These are phyloP conservation scores for Erodium moschatum DNA, from an alignment of 441 rosid genomes.

Conservation along the genomic window DNA sequence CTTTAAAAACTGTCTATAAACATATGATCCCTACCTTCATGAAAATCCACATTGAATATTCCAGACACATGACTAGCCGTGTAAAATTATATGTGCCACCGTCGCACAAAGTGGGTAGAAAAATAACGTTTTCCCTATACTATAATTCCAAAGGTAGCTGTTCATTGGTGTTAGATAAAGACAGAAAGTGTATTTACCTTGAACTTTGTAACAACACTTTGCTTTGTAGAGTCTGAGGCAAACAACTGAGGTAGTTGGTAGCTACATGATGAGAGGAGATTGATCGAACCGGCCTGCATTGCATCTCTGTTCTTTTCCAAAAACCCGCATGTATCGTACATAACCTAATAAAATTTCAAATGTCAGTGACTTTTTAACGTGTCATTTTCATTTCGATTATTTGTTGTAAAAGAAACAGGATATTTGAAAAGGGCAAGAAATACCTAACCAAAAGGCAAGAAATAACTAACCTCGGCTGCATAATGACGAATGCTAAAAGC, in stretches of 20 bases:
- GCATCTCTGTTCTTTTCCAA: constrained; percentile 89
- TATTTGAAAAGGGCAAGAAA: not conserved
- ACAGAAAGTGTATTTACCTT: constrained; percentile 41
- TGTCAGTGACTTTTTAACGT: constrained; percentile 10
- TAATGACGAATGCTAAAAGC: constrained; percentile 69
- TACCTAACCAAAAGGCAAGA: constrained; percentile 36
- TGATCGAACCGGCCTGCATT: constrained; percentile 45
- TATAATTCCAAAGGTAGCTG: not conserved
- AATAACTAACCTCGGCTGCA: constrained; percentile 80
- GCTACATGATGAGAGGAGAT: constrained; percentile 59
- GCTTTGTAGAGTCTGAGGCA: constrained; percentile 39
- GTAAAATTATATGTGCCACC: too few relatives aligned
- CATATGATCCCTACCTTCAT: too few relatives aligned
- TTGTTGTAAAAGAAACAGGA: not conserved
- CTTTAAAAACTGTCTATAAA: too few relatives aligned
- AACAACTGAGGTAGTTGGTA: constrained; percentile 43
- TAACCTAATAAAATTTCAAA: constrained; percentile 38
- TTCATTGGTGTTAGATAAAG: not conserved
- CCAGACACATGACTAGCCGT: too few relatives aligned
- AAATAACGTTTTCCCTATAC: too few relatives aligned
- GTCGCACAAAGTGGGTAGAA: too few relatives aligned
- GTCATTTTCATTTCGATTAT: not conserved
- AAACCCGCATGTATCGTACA: constrained; percentile 82
- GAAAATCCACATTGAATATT: too few relatives aligned
- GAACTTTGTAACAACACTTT: constrained; percentile 65